Evolutionary conservation across 495 filamentous ascomycete genomes (phyloP).

Genomic region (Neurospora africana): DNA sequence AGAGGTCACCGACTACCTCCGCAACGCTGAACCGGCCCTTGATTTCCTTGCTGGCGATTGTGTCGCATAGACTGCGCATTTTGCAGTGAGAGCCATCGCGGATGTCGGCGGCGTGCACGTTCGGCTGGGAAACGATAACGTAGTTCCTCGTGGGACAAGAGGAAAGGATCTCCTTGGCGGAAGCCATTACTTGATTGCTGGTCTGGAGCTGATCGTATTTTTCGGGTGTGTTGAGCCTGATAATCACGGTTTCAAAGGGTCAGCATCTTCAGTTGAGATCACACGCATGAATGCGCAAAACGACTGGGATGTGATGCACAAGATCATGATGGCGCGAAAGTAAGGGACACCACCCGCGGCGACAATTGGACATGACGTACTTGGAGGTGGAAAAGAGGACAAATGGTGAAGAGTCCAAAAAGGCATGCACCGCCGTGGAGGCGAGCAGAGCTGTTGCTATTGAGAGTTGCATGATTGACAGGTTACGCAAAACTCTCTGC

Average conservation of each 20-base stretch:
- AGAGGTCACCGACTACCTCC: conserved; percentile 53
- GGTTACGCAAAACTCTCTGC: conserved; percentile 4
- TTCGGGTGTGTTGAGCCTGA: conserved; percentile 21
- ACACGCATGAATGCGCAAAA: background rate
- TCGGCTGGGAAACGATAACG: conserved; percentile 70
- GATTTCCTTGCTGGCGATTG: conserved; percentile 11
- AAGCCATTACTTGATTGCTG: conserved; percentile 25
- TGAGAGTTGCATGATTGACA: conserved; percentile 48
- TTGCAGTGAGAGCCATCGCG: conserved; percentile 25
- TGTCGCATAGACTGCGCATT: conserved; percentile 22
- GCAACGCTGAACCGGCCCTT: conserved; percentile 32
- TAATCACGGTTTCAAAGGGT: conserved; percentile 8
- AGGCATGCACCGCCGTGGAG: conserved; percentile 53
- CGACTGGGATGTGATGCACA: background rate
- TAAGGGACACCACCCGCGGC: background rate
- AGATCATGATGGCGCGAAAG: background rate
- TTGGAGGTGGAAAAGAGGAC: conserved; percentile 69
- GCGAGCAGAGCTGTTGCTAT: conserved; percentile 51
- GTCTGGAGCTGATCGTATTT: conserved; percentile 34
- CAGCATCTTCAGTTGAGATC: background rate
- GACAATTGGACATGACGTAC: conserved; percentile 39
- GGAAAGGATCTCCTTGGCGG: conserved; percentile 40
- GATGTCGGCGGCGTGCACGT: conserved; percentile 57
- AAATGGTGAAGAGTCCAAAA: conserved; percentile 78
- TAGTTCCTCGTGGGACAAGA: conserved; percentile 69